Percentiles rank a stretch among this genome's conserved stretches.
These are phyloP conservation scores for Cercospora zeae-maydis DNA, from an alignment of 2,329 filamentous ascomycete genomes.

Conservation along the genomic window DNA sequence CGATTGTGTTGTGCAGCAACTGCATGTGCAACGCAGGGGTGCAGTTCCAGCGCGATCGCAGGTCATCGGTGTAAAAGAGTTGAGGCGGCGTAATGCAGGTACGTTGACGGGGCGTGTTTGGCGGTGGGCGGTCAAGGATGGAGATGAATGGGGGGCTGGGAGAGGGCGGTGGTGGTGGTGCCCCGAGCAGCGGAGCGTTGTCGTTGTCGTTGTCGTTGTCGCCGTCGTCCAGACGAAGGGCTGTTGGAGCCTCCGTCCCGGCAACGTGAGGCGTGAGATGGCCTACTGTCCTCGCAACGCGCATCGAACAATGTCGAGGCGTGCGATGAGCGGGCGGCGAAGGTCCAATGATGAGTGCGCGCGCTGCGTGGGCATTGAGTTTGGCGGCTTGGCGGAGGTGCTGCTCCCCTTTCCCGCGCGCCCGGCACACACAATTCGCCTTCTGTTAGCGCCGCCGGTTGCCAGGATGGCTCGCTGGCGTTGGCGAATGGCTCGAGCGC, in stretches of 20 bases:
- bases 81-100: not conserved
- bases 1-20: not conserved
- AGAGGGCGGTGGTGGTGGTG: not conserved
- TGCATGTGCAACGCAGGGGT: not conserved
- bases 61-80: not conserved
- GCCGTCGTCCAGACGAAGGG: not conserved
- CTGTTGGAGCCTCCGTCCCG: not conserved
- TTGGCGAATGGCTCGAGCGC: not conserved
- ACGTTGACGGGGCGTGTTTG: not conserved
- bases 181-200: not conserved
- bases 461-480: not conserved
- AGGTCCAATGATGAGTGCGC: not conserved
- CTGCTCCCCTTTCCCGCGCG: not conserved
- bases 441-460: not conserved
- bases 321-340: not conserved
- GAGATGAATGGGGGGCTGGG: not conserved
- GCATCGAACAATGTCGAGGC: not conserved
- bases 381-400: not conserved
- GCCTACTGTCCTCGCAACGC: not conserved
- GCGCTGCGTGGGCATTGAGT: not conserved
- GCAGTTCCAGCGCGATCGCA: not conserved
- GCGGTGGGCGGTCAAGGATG: slow-evolving; percentile 3
- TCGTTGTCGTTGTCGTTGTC: too few relatives aligned
- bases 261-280: too few relatives aligned
- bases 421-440: not conserved